phyloP scores from a whole-genome alignment of 352 stramenopile genomes.

The Globisporangium paroecandrum region DNA sequence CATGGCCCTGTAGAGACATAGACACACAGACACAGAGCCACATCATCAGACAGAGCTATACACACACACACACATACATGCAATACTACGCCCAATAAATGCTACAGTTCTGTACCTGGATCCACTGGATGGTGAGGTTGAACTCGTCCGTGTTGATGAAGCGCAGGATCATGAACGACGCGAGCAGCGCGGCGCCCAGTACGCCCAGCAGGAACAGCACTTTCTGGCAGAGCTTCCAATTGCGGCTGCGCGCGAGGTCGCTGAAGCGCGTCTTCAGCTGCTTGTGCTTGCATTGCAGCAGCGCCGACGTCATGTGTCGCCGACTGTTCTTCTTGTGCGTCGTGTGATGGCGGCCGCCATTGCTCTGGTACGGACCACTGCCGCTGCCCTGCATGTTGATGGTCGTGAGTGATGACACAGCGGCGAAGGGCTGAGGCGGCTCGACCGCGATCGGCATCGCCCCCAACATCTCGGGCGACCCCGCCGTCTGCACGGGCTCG shows the following conservation, averaged over 20 bases:
- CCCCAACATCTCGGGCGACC: conserved; percentile 6
- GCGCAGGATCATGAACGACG: conserved; percentile 14
- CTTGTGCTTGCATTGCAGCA: conserved; percentile 9
- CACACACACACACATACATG: no score
- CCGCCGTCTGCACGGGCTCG: conserved; percentile 9
- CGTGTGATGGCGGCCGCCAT: not conserved
- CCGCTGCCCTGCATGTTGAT: conserved; percentile 7
- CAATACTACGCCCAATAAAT: not conserved
- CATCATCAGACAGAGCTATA: not conserved
- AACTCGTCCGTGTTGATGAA: conserved; percentile 22
- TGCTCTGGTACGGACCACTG: not conserved
- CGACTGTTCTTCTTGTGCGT: not conserved
- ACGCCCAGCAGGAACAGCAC: conserved; percentile 13
- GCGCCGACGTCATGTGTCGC: not conserved
- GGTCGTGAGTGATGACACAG: conserved; percentile 16
- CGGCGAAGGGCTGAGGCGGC: conserved; percentile 7
- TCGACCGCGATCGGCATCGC: not conserved
- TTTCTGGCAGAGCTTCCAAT: conserved; percentile 16
- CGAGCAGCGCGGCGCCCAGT: conserved; percentile 8
- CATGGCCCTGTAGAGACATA: conserved; percentile 13
- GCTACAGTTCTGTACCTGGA: conserved; percentile 16
- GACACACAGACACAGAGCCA: not conserved
- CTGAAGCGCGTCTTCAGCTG: conserved; percentile 7
- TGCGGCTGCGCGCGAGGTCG: conserved; percentile 14
- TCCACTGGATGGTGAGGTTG: conserved; percentile 21